Base-by-base conservation (phyloP, 495 filamentous ascomycete species). In the Pseudomonodictys pantanalensis region DNA sequence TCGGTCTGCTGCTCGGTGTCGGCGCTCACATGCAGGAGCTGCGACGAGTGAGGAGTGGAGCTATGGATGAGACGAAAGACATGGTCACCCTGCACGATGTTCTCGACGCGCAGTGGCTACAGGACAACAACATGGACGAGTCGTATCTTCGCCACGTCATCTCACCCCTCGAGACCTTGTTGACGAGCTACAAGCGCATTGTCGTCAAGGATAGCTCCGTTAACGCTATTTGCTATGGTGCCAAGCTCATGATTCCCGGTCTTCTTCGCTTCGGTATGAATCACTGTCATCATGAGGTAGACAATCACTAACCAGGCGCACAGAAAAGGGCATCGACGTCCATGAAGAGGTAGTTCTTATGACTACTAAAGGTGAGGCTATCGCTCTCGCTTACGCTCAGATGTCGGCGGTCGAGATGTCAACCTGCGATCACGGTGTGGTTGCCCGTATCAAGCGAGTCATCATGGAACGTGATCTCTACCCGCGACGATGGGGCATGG, bases 391-490 rank as follows among this genome's bases (percentile, higher is more conserved):
- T 67, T 92, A 96, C 67, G 90, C 93, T 17, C 89, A 92, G 75
- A 97, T 97, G 92, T 92, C 88, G 12, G 91, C 91, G 1, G 89
- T 92, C 52, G 90, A 95, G 73, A 85, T 98, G 69, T 84, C 88
- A 9, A 89, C 88, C 43, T 96, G 91, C 73, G 90, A 95, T 71
- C 95, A 98, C 73, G 95, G 95, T 64, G 88, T 95, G 29, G 92
- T 97, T 43, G 93, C 95, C 49, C 96, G 95, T 79, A 86, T 97
- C 70, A 97, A 97, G 84, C 84, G 93, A 53, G 91, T 89, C 73
- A 98, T 98, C 75, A 97, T 98, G 93, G 95, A 98, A 77, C 89
- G 93, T 60, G 92, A 97, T 70, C 79, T 95, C 11, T 98, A 98
- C 79, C 92, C 92, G 55, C 82, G 89, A 71, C 77, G 91, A 78